Base-by-base conservation (phyloP, 371 early-diverging fungal genomes). In the Mucor sp. region DNA sequence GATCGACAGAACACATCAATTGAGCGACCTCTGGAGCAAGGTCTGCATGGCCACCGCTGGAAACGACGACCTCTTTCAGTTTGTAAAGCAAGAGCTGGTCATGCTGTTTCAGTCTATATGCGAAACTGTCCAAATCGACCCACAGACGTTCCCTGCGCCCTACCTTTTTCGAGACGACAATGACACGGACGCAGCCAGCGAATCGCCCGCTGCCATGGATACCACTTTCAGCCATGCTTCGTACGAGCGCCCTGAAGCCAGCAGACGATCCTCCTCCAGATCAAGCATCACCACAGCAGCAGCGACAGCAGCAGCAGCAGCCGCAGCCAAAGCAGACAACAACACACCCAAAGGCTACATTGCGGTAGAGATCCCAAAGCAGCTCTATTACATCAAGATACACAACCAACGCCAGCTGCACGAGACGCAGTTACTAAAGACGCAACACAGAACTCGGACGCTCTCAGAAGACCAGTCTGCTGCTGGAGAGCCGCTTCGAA, bases 41-140 rank as follows among this genome's bases (percentile, higher is more conserved):
- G 60, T 82, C 1, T 82, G 82, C 57, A 70, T 73, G 64, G 72
- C 72, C 0, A 70, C 80, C 15, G 76, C 82, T 37, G 82, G 78
- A 9, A 79, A 74, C 32, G 82, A 82, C 19, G 82, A 82, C 15
- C 43, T 82, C 5, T 71, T 70, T 33, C 69, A 67, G 28, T 74
- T 76, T 47, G 78, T 79, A 0, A 76, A 78, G 47, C 68, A 65
- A n/a, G 78, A 78, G 35, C 33, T 76, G 23, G 28, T 47, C 6
- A 69, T 64, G 30, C 27, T 82, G 14, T 66, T 75, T 19, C 63
- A 69, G 23, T 75, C 79, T 9, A 74, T 86, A 64, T 79, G 81
- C 32, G 68, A 81, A 33, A 76, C 85, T 19, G 81, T 80, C 7
- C 76, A 81, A 21, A 71, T 85, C 19, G 63, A 71, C 19, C 56